Conservation (phyloP, 345 rosid genomes). For the Corchorus olitorius region DNA sequence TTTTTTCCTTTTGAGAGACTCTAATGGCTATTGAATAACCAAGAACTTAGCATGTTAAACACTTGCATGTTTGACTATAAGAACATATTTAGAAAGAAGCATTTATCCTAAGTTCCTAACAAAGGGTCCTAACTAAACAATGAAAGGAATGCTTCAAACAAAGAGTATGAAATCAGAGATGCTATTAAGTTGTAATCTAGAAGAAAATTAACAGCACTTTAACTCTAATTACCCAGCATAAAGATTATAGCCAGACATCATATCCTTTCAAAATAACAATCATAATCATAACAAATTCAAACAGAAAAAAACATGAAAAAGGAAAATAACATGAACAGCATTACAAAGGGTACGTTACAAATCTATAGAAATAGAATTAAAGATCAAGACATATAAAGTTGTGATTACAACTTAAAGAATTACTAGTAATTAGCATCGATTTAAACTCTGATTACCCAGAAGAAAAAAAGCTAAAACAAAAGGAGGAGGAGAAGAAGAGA, state of each 20-base stretch:
- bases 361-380: too few relatives aligned
- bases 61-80: not conserved
- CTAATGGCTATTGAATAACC: not conserved
- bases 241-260: too few relatives aligned
- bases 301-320: not conserved
- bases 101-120: too few relatives aligned
- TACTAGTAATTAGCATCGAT: not conserved
- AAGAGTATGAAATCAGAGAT: too few relatives aligned
- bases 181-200: too few relatives aligned
- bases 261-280: too few relatives aligned
- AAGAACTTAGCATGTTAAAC: not conserved
- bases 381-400: not conserved
- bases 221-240: too few relatives aligned
- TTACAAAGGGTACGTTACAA: not conserved
- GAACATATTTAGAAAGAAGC: too few relatives aligned
- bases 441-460: not conserved
- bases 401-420: not conserved
- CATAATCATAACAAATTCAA: not conserved
- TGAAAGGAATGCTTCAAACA: too few relatives aligned
- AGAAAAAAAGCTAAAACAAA: not conserved
- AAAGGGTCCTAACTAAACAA: too few relatives aligned
- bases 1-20: too few relatives aligned
- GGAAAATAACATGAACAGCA: not conserved
- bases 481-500: not conserved
- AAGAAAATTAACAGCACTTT: too few relatives aligned